These are phyloP conservation scores for Paraphaeosphaeria sporulosa DNA, from an alignment of 2,329 filamentous ascomycete genomes.

Conservation along the genomic window DNA sequence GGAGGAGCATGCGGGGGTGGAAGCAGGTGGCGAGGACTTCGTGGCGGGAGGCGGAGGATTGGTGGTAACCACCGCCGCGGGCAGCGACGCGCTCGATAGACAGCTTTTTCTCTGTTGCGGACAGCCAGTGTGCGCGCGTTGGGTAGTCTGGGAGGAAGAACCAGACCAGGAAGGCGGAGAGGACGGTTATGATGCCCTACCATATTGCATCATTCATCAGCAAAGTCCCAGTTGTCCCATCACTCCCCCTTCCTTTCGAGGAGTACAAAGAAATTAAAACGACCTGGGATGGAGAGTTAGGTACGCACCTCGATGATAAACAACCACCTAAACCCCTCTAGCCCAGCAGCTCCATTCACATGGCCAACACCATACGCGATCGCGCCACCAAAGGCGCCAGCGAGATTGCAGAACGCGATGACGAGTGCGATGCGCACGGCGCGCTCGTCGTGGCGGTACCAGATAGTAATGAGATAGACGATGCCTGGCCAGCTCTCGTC, in stretches of 20 bases:
- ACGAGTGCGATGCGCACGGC: slow-evolving; percentile 64
- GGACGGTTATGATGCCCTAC: slow-evolving; percentile 12
- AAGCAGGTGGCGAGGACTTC: no score
- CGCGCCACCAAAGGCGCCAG: slow-evolving; percentile 58
- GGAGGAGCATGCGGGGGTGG: slow-evolving; percentile 49
- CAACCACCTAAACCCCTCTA: slow-evolving; percentile 57
- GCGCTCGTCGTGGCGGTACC: slow-evolving; percentile 62
- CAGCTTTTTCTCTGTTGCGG: slow-evolving; percentile 30
- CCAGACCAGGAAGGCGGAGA: slow-evolving; percentile 45
- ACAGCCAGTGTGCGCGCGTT: slow-evolving; percentile 55
- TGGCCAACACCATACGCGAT: no score
- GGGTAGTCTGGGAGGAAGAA: slow-evolving; percentile 59
- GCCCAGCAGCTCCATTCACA: no score
- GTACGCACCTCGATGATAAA: slow-evolving; percentile 56
- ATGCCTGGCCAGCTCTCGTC: slow-evolving; percentile 50
- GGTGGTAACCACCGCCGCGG: slow-evolving; percentile 49
- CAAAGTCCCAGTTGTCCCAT: no score
- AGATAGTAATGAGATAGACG: slow-evolving; percentile 60
- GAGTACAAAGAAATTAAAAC: no score
- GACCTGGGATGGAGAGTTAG: background rate
- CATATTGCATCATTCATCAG: no score
- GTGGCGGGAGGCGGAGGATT: no score
- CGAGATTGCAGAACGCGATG: slow-evolving; percentile 65
- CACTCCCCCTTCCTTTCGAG: no score
- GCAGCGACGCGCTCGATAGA: slow-evolving; percentile 31